Percentiles rank a stretch among this genome's conserved stretches.
Conservation (phyloP, 495 filamentous ascomycete species). For the Bathelium albidoporum region DNA sequence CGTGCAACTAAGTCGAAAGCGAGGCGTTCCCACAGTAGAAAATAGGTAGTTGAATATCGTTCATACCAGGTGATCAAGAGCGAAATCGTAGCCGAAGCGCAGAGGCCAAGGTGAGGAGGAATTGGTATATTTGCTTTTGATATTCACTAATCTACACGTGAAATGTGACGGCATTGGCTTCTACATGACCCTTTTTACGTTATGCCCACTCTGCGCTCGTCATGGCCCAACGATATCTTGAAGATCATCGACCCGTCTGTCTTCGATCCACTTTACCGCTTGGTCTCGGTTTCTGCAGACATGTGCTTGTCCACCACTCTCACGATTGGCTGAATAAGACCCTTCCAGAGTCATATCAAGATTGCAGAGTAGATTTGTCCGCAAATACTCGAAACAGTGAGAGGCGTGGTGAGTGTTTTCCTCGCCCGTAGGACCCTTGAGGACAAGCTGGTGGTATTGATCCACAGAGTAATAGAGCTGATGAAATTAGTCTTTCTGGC, state of each 20-base stretch:
- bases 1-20: no score
- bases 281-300: constrained; percentile 26
- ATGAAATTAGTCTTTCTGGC: not conserved
- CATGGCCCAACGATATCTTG: constrained; percentile 25
- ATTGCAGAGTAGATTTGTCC: constrained; percentile 25
- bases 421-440: constrained; percentile 17
- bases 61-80: no score
- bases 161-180: not conserved
- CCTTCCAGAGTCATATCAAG: constrained; percentile 29
- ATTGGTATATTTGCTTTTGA: not conserved
- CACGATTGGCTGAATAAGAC: constrained; percentile 17
- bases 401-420: constrained; percentile 25
- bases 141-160: not conserved
- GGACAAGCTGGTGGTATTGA: constrained; percentile 24
- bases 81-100: not conserved
- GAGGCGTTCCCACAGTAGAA: no score
- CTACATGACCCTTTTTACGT: not conserved
- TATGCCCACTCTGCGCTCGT: not conserved
- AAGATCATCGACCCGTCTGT: constrained; percentile 27
- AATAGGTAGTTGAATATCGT: no score
- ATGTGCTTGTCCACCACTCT: constrained; percentile 24
- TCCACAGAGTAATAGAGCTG: constrained; percentile 26
- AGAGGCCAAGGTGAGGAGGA: not conserved
- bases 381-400: constrained; percentile 28
- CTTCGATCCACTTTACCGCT: constrained; percentile 27